These are phyloP conservation scores for Murraya paniculata DNA, from an alignment of 345 rosid genomes.

Conservation along the genomic window DNA sequence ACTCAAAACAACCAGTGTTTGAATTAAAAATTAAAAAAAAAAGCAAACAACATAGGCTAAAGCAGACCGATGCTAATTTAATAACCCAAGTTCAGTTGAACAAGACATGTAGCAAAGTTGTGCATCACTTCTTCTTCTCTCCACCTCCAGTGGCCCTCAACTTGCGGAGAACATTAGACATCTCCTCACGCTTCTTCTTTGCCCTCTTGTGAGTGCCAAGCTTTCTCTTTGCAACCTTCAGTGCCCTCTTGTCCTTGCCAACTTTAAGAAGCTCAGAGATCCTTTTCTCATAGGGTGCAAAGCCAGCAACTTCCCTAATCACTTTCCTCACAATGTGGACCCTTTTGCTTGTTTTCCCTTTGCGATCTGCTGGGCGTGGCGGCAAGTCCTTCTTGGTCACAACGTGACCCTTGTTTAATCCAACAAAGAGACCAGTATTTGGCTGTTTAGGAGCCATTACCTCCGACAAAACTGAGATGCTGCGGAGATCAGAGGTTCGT, in stretches of 20 bases:
- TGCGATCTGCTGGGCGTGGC: no score
- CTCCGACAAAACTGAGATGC: no score
- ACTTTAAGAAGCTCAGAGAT: constrained; percentile 87
- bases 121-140: constrained; percentile 59
- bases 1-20: no score
- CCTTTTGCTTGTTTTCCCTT: constrained; percentile 92
- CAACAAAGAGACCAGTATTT: no score
- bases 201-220: constrained; percentile 94
- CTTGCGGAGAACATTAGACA: constrained; percentile 79
- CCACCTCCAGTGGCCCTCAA: constrained; percentile 57
- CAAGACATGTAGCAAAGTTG: neutral
- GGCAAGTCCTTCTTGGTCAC: no score
- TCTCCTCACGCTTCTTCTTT: constrained; percentile 90
- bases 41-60: constrained; percentile 2
- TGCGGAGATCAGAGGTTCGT: no score
- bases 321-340: constrained; percentile 63
- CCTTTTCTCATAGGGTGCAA: constrained; percentile 89
- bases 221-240: constrained; percentile 86
- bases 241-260: constrained; percentile 86
- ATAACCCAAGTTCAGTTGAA: neutral
- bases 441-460: no score
- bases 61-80: constrained; percentile 10
- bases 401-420: no score
- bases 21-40: no score
- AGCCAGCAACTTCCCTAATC: constrained; percentile 90